phyloP scores from a whole-genome alignment of 148 eudicot species.

The Amaranthus cruentus region DNA sequence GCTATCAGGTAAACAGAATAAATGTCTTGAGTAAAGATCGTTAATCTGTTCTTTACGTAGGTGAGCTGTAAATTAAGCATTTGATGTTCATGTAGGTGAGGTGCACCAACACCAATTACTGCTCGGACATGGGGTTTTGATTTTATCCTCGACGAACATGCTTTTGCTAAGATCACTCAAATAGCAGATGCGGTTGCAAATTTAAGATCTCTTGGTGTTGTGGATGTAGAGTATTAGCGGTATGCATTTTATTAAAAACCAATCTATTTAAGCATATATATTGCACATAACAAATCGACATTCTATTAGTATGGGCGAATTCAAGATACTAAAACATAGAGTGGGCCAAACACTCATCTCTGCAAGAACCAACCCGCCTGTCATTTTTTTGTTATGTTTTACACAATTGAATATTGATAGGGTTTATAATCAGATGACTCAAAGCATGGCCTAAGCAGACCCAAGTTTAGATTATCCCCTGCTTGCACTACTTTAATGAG shows the following conservation, averaged over 20 bases:
- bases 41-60: neutral
- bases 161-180: conserved; percentile 62
- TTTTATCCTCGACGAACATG: conserved; percentile 60
- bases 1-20: conserved; percentile 60
- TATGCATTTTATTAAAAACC: no score
- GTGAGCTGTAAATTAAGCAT: neutral
- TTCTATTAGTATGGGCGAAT: no score
- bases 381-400: no score
- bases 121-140: conserved; percentile 66
- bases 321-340: no score
- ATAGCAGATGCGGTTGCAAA: conserved; percentile 45
- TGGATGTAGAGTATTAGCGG: conserved; percentile 69
- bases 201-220: conserved; percentile 50
- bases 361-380: no score
- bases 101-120: conserved; percentile 51
- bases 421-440: no score
- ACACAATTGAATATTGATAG: no score
- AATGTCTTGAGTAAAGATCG: neutral
- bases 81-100: conserved; percentile 39
- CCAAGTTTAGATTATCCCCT: no score
- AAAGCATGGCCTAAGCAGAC: neutral
- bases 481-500: no score
- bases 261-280: no score
- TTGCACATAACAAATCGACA: no score
- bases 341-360: no score